Evolutionary conservation across 2,329 filamentous ascomycete species (phyloP).

Genomic region (Triangularia verruculosa): DNA sequence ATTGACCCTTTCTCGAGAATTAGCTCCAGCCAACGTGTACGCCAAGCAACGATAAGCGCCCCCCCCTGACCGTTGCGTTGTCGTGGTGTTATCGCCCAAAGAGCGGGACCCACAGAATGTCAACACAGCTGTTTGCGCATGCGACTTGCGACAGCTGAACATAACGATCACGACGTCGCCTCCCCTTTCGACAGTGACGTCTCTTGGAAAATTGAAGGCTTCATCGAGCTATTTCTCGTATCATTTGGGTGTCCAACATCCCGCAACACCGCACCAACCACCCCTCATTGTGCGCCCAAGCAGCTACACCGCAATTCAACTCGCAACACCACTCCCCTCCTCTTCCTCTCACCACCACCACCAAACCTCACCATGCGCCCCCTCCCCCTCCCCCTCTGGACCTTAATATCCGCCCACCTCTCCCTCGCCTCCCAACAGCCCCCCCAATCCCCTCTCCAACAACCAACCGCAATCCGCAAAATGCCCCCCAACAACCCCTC

Average conservation of each 20-base stretch:
- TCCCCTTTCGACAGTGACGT: not conserved
- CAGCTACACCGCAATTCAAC: not conserved
- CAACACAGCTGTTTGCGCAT: not conserved
- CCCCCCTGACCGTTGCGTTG: not conserved
- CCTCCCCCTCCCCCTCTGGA: conserved; percentile 41
- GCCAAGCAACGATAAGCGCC: not conserved
- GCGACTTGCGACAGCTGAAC: not conserved
- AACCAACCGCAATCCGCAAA: conserved; percentile 66
- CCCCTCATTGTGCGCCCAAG: not conserved
- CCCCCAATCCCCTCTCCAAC: conserved; percentile 24
- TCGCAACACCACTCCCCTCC: not conserved
- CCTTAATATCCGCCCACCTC: conserved; percentile 41
- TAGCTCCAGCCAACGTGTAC: not conserved
- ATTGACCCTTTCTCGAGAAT: not conserved
- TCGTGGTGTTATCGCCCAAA: not conserved
- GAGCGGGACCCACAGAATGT: not conserved
- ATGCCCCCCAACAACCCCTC: conserved; percentile 60
- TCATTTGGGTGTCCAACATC: not conserved
- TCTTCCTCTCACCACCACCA: not conserved
- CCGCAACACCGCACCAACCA: not conserved
- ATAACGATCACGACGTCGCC: not conserved
- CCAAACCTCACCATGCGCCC: conserved; percentile 38
- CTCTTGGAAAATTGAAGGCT: not conserved
- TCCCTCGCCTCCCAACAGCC: conserved; percentile 19
- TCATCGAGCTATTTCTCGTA: not conserved